Evolutionary conservation across 805 yeast species (phyloP).

Genomic region (Clavispora asparagi): DNA sequence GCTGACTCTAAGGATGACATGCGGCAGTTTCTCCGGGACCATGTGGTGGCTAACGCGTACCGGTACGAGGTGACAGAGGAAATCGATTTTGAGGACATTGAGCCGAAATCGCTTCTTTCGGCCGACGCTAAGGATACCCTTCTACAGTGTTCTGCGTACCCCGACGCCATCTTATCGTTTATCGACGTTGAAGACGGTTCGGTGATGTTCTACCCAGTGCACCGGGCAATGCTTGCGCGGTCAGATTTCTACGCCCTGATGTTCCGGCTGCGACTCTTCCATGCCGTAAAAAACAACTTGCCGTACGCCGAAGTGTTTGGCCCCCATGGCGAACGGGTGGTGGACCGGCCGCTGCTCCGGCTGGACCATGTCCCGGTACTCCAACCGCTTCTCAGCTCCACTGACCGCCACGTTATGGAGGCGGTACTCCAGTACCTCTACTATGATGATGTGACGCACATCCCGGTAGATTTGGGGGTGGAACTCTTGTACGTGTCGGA

Average conservation of each 20-base stretch:
- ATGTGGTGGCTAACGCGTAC: conserved; percentile 17
- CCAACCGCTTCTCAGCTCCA: conserved; percentile 10
- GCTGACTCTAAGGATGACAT: conserved; percentile 33
- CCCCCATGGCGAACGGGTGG: not conserved
- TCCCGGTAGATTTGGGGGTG: conserved; percentile 47
- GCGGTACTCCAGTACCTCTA: conserved; percentile 52
- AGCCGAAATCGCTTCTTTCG: conserved; percentile 13
- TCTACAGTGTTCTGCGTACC: conserved; percentile 19
- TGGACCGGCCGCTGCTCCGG: conserved; percentile 2
- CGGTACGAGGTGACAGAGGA: conserved; percentile 18
- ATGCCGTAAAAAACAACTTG: conserved; percentile 8
- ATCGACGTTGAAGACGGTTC: conserved; percentile 22
- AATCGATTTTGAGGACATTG: conserved; percentile 28
- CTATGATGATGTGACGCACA: conserved; percentile 46
- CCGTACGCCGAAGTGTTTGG: conserved; percentile 9
- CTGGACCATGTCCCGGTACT: conserved; percentile 10
- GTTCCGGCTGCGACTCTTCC: conserved; percentile 45
- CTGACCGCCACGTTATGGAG: conserved; percentile 36
- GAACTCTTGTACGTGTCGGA: conserved; percentile 60
- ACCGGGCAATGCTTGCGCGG: conserved; percentile 54
- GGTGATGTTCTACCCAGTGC: conserved; percentile 51
- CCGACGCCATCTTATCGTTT: conserved; percentile 47
- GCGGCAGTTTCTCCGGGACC: conserved; percentile 19
- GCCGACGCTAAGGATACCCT: conserved; percentile 18
- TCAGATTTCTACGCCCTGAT: conserved; percentile 61